phyloP scores from a whole-genome alignment of 176 grass and related monocot species.

The Musa itinerans region DNA sequence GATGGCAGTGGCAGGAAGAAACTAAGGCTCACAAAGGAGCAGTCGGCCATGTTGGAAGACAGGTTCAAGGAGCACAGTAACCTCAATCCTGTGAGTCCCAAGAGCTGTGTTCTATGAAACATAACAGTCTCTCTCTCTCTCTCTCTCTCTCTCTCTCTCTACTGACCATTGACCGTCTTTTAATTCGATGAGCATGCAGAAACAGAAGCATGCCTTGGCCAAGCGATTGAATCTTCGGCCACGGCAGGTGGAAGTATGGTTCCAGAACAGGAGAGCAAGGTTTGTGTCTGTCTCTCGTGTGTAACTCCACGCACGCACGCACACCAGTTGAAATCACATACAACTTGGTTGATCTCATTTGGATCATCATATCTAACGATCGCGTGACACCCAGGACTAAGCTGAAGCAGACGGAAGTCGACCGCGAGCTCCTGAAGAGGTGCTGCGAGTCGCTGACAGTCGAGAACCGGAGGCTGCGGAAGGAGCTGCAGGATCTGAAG shows the following conservation, averaged over 20 bases:
- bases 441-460: constrained; percentile 17
- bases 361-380: too few species aligned
- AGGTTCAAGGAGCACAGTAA: constrained; percentile 14
- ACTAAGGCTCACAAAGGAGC: constrained; percentile 20
- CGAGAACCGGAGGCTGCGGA: constrained; percentile 18
- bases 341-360: too few species aligned
- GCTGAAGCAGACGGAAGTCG: constrained; percentile 21
- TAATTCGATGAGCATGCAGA: background rate
- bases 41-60: constrained; percentile 18
- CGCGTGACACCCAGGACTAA: constrained; percentile 7
- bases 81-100: constrained; percentile 1
- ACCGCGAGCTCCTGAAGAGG: constrained; percentile 12
- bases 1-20: constrained; percentile 8
- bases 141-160: too few species aligned
- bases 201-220: constrained; percentile 18
- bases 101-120: too few species aligned
- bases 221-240: constrained; percentile 23
- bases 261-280: constrained; percentile 30
- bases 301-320: too few species aligned
- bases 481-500: constrained; percentile 19
- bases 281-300: background rate
- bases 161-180: too few species aligned
- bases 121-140: too few species aligned
- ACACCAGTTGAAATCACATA: too few species aligned
- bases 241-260: constrained; percentile 26